Evolutionary conservation across 2,329 filamentous ascomycete species (phyloP), one percentile per base, ranked within the genome.

Genomic region (Hortaea werneckii): DNA sequence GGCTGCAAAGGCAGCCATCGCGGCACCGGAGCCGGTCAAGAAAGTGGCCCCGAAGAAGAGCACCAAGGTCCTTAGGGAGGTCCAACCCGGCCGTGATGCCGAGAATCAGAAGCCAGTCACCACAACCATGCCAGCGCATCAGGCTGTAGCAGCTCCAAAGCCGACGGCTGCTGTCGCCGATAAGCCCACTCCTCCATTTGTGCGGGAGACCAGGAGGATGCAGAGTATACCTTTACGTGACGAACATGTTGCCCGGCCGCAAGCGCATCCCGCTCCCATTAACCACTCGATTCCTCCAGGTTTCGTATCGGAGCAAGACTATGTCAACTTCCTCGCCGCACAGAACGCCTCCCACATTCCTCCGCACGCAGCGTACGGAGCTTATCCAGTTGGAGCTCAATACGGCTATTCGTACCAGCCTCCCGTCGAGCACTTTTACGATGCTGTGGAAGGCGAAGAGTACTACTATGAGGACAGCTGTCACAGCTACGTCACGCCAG

Each of bases 401-500:
- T 51, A 58, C 45, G 32, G 32, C 32, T 35, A 35, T n/a, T 3
- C 9, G 9, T 35, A 9, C 32, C 32, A 9, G 32, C 32, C 32
- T n/a, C 8, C 9, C 4, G 32, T n/a, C 32, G n/a, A 9, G 9
- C 9, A 9, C 32, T 9, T 2, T 4, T 9, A 9, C 32, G n/a
- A 35, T n/a, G 32, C 32, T n/a, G 32, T 35, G 2, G 63, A 73
- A 26, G 76, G 80, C 11, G 85, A 88, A 11, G 83, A 90, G 27
- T 86, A 88, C 51, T 79, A 78, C 49, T 78, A 80, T 43, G 78
- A 80, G n/a, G 78, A 82, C 60, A 20, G 20, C 20, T 20, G 20
- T 20, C 20, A 20, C 20, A 78, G 76, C 20, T 82, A 81, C 55
- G 83, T 83, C 48, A 89, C 85, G 20, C 86, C 85, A 47, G 82